Evolutionary conservation across 1,139 yeast genomes (phyloP).

Genomic region (Suhomyces chickasaworum): DNA sequence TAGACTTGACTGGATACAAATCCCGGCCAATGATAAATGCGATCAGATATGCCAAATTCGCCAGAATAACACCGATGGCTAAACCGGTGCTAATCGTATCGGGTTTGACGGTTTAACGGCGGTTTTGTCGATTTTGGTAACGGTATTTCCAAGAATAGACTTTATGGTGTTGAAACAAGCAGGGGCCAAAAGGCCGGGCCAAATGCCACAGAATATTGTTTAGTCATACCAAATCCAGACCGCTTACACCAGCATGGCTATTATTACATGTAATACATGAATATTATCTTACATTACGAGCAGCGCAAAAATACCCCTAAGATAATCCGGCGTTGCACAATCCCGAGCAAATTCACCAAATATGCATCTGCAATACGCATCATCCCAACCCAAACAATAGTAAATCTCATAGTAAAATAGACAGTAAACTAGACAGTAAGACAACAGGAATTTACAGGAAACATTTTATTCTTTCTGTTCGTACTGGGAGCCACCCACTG

Average conservation of each 20-base stretch:
- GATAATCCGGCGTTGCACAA: neutral
- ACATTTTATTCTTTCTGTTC: too few relatives aligned
- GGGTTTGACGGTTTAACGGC: too few relatives aligned
- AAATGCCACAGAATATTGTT: neutral
- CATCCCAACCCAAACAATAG: too few relatives aligned
- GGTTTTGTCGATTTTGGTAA: too few relatives aligned
- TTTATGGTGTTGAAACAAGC: neutral
- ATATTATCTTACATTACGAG: neutral
- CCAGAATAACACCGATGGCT: neutral
- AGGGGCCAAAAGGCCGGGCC: neutral
- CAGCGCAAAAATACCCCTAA: neutral
- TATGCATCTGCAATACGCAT: too few relatives aligned
- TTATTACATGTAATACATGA: neutral
- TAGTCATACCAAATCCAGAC: neutral
- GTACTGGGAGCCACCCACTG: too few relatives aligned
- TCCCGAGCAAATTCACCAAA: neutral
- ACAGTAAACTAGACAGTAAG: too few relatives aligned
- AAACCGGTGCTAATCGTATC: too few relatives aligned
- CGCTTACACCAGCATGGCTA: neutral
- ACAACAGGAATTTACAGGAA: too few relatives aligned
- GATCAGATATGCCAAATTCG: neutral
- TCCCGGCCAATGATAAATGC: neutral
- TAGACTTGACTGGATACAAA: too few relatives aligned
- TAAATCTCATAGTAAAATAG: too few relatives aligned
- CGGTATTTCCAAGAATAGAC: neutral